These are phyloP conservation scores for Hanseniaspora opuntiae DNA, from an alignment of 805 yeast species.

Conservation along the genomic window DNA sequence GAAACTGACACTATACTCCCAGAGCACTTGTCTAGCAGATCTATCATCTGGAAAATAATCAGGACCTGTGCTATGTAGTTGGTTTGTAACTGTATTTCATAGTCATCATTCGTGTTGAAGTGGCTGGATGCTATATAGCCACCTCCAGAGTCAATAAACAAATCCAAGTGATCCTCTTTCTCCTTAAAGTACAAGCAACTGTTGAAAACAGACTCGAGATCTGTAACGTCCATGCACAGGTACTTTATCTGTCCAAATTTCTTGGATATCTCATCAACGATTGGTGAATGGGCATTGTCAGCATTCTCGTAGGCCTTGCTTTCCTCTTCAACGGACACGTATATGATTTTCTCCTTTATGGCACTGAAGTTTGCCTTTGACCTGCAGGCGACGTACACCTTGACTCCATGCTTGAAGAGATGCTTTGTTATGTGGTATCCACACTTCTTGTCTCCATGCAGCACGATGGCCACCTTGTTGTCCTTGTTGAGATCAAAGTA, in stretches of 20 bases:
- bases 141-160: slow-evolving; percentile 56
- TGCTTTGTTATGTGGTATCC: slow-evolving; percentile 69
- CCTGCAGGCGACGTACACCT: slow-evolving; percentile 64
- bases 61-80: slow-evolving; percentile 66
- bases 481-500: slow-evolving; percentile 43
- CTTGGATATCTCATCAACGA: slow-evolving; percentile 14
- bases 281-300: slow-evolving; percentile 1
- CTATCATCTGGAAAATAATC: slow-evolving; percentile 47
- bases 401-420: slow-evolving; percentile 64
- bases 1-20: slow-evolving; percentile 47
- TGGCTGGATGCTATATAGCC: slow-evolving; percentile 71
- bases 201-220: slow-evolving; percentile 32
- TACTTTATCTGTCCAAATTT: slow-evolving; percentile 39
- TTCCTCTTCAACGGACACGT: slow-evolving; percentile 27
- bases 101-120: slow-evolving; percentile 48
- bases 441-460: slow-evolving; percentile 73
- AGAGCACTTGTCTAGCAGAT: slow-evolving; percentile 32
- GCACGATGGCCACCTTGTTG: slow-evolving; percentile 54
- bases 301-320: slow-evolving; percentile 13
- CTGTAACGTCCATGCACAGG: slow-evolving; percentile 44
- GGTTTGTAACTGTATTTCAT: slow-evolving; percentile 69
- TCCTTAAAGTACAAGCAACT: slow-evolving; percentile 37
- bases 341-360: slow-evolving; percentile 42
- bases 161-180: slow-evolving; percentile 39
- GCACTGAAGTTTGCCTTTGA: slow-evolving; percentile 28